Base-by-base conservation (phyloP, 345 rosid species). In the Acer saccharum region DNA sequence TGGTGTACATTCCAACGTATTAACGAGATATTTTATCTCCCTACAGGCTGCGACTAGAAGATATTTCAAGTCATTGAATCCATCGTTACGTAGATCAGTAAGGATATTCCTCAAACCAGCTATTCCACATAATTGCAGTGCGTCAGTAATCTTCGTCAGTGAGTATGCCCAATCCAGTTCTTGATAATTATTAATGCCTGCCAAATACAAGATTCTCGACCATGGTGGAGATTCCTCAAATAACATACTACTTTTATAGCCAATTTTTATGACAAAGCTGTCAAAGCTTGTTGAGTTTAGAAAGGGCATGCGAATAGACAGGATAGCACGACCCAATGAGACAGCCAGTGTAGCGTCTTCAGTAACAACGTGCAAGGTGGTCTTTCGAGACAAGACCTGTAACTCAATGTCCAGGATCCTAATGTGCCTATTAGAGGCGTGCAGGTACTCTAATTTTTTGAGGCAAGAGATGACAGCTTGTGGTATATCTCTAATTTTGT, bases 381-480 rank as follows among this genome's bases (percentile, higher is more conserved):
- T 69, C 73, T 46, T 7, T 46, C 10, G 50, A 25, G 60, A 11
- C 61, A 25, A 69, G 4, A 9, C 50, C 25, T 17, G 62, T 17
- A 57, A 0, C 23, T 17, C 21, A n/a, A 18, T 0, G 5, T 1
- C n/a, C n/a, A n/a, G 25, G 1, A 25, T 0, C 25, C 1, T n/a
- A 0, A 1, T 25, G 1, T 0, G 2, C 0, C 0, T 25, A 32
- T 1, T 1, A 25, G 1, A 43, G 8, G 54, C 1, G 39, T 4
- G 3, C 62, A 71, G 2, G 44, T 71, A 63, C 21, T 71, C 63
- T 54, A 71, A 9, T 23, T 16, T 5, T 12, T 17, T 12, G 5
- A 27, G 20, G 61, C 44, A 10, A 3, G 61, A 46, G 2, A 71
- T 23, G 14, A 39, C 52, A 67, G 21, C 13, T 0, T 17, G 18